Evolutionary conservation across 1,284 basidiomycete genomes (phyloP).

Genomic region (Marasmius oreades): DNA sequence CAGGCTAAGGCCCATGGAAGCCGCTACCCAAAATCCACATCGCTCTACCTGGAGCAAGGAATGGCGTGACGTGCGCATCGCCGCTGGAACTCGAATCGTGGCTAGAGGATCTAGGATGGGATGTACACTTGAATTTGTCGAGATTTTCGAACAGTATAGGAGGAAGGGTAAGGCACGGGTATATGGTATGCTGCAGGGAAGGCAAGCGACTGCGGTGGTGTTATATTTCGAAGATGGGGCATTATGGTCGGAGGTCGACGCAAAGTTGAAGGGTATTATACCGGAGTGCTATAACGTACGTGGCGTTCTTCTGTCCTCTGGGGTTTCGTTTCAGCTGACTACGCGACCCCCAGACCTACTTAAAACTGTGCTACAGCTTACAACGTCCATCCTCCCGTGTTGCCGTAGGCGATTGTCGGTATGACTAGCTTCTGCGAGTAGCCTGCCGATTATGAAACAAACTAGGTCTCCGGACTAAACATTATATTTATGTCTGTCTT

Average conservation of each 20-base stretch:
- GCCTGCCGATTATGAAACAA: not conserved
- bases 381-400: not conserved
- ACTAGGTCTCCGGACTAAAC: not conserved
- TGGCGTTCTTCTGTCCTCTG: slow-evolving; percentile 12
- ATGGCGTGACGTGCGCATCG: slow-evolving; percentile 72
- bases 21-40: slow-evolving; percentile 66
- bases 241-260: slow-evolving; percentile 77
- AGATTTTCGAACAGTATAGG: slow-evolving; percentile 68
- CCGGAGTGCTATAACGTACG: slow-evolving; percentile 54
- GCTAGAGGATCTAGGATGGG: slow-evolving; percentile 81
- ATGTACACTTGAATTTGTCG: slow-evolving; percentile 69
- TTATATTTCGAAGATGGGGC: slow-evolving; percentile 79
- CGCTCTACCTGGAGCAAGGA: slow-evolving; percentile 74
- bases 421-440: slow-evolving; percentile 18
- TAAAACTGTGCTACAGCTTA: not conserved
- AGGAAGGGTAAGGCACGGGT: slow-evolving; percentile 36
- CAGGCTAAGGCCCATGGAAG: slow-evolving; percentile 71
- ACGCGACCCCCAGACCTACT: no score
- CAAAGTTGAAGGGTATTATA: slow-evolving; percentile 77
- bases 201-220: slow-evolving; percentile 71
- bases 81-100: slow-evolving; percentile 69
- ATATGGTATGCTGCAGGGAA: slow-evolving; percentile 75
- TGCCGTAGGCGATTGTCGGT: slow-evolving; percentile 13
- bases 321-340: slow-evolving; percentile 10
- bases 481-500: not conserved